Base-by-base conservation (phyloP, 2,329 filamentous ascomycete genomes). In the Botrytis fragariae region DNA sequence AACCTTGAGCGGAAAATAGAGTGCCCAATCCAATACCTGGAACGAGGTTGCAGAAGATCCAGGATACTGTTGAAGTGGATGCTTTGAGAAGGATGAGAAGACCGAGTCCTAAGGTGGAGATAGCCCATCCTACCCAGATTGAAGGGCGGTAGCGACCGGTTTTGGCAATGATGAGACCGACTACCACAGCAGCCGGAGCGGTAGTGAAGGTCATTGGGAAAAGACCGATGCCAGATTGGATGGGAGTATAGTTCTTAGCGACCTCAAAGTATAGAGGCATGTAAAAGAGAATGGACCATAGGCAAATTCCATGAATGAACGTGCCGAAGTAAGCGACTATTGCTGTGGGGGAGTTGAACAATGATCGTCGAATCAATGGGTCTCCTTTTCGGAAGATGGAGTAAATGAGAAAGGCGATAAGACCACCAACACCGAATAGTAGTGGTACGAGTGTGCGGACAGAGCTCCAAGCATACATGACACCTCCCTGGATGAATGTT, bases 161-260 rank as follows among this genome's bases (percentile, higher is more conserved):
- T 39, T 84, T 83, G 9, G 85, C 85, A 51, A 90, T 87, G 2
- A 86, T 74, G 68, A 87, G 77, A n/a, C 89, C 89, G 4, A 87
- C 85, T 0, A 87, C 79, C 63, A 90, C 83, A 6, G 87, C 86
- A 37, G 87, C 73, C 6, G 76, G 89, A 0, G 89, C 89, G 14
- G 91, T 86, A 0, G 89, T 91, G 75, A 92, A 87, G 0, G 87
- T 88, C 70, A 87, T 83, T 0, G 89, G 88, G 73, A 91, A 87
- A 35, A 87, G 79, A 37, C 86, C 87, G 1, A 90, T 82, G 12
- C 87, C 87, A 0, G 87, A 83, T 35, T 84, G 81, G 70, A 89
- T 83, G 4, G 87, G 85, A 0, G 80, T 82, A 76, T 86, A 87
- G 45, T 83, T 83, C 76, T 88, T 86, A 64, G 87, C 86, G 29